Base-by-base conservation (phyloP, 345 rosid genomes). In the Garcia nutans region DNA sequence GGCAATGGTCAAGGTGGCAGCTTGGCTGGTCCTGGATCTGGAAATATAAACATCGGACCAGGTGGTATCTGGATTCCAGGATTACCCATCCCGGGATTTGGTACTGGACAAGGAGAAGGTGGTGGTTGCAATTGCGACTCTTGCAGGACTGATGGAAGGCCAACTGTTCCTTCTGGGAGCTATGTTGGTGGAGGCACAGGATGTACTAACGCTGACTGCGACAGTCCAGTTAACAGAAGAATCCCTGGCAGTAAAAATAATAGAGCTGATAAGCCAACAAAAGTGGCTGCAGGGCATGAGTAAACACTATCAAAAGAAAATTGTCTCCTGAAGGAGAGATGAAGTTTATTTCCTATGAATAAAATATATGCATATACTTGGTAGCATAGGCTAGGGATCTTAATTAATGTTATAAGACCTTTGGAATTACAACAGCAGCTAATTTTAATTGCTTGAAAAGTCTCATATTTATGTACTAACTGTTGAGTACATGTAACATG, bases 301-400 rank as follows among this genome's bases (percentile, higher is more conserved):
- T 62, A 47, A 61, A 28, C 58, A 73, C 56, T 54, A 57, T 45
- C 58, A 73, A 60, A 31, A 24, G 20, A 5, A 44, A 10, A 72
- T 72, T 10, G 7, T 17, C 6, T 8, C 59, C 9, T 11, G n/a
- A 33, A 33, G 37, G 5, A 33, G 37, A 33, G 44, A 7, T 41
- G 31, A 19, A 28, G 49, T 20, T 70, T 24, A 24, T 56, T 71
- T 71, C 64, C 57, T 33, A 23, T 6, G 76, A 57, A 57, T 44
- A 59, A 65, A 49, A 15, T 26, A 10, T 37, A 28, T 24, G 17
- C 0, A 20, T 42, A 41, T 54, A 50, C 15, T 23, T 42, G 7
- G 24, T 41, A 65, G 28, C 52, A 8, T 41, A 20, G n/a, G 6
- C 52, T 65, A 41, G 52, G 28, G 23, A 20, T 41, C 50, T 0